Conservation (phyloP, 2,329 filamentous ascomycete species). For the Cladosporium sp. region DNA sequence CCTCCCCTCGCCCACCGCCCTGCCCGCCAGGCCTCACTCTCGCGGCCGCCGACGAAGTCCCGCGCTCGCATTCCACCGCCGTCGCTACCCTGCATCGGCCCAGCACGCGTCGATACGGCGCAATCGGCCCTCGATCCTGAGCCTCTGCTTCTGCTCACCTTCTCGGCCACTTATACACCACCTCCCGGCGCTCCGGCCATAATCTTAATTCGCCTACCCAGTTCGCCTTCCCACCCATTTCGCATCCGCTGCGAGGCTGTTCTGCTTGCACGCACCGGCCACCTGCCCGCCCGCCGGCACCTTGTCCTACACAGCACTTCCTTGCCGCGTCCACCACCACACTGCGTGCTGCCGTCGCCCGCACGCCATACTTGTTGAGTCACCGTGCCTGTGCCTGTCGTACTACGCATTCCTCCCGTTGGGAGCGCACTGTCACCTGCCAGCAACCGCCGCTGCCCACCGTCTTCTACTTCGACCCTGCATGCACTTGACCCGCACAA, state of each 20-base stretch:
- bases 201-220: slow-evolving; percentile 10
- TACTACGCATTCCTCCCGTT: slow-evolving; percentile 9
- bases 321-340: slow-evolving; percentile 7
- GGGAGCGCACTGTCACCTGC: slow-evolving; percentile 11
- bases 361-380: slow-evolving; percentile 12
- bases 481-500: slow-evolving; percentile 12
- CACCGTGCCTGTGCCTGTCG: slow-evolving; percentile 10
- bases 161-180: neutral
- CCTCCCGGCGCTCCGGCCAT: slow-evolving; percentile 10
- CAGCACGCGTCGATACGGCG: slow-evolving; percentile 10
- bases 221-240: slow-evolving; percentile 7
- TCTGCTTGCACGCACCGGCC: neutral
- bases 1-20: neutral
- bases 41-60: slow-evolving; percentile 10
- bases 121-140: slow-evolving; percentile 7
- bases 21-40: neutral
- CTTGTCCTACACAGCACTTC: slow-evolving; percentile 9
- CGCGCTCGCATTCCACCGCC: slow-evolving; percentile 11
- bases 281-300: neutral
- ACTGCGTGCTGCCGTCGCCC: slow-evolving; percentile 2
- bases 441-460: slow-evolving; percentile 4
- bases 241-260: neutral
- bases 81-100: slow-evolving; percentile 2
- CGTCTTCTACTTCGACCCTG: slow-evolving; percentile 6
- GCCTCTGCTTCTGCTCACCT: slow-evolving; percentile 5